Evolutionary conservation across 1,284 basidiomycete species (phyloP).

Genomic region (Takashimella koratensis): DNA sequence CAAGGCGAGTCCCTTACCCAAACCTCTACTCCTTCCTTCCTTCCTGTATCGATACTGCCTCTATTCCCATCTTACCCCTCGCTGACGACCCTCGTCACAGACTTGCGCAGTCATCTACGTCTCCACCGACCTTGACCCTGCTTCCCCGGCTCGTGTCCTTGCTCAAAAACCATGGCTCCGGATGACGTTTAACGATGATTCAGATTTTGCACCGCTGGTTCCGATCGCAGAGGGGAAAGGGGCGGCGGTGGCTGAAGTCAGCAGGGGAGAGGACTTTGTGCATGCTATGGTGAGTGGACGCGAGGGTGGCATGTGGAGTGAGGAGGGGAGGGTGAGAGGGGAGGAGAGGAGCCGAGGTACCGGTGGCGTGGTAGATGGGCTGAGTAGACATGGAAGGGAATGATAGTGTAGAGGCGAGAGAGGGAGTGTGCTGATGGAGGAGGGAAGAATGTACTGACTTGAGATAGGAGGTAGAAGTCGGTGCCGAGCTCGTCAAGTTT

Average conservation of each 20-base stretch:
- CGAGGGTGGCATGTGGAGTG: background rate
- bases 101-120: conserved; percentile 41
- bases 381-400: background rate
- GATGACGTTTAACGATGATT: conserved; percentile 48
- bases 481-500: conserved; percentile 39
- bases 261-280: conserved; percentile 49
- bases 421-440: background rate
- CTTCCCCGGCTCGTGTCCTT: conserved; percentile 24
- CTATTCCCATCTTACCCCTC: too few relatives aligned
- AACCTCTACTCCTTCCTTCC: background rate
- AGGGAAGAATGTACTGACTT: conserved; percentile 3
- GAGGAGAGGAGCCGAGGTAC: background rate
- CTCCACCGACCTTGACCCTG: conserved; percentile 42
- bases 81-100: too few relatives aligned
- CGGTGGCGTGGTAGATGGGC: background rate
- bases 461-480: conserved; percentile 40
- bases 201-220: conserved; percentile 47
- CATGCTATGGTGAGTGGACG: conserved; percentile 41
- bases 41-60: too few relatives aligned
- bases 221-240: conserved; percentile 18
- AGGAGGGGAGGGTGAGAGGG: background rate
- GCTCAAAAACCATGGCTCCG: conserved; percentile 45
- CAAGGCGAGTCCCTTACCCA: conserved; percentile 14
- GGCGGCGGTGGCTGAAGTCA: conserved; percentile 39
- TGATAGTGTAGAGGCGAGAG: background rate